phyloP scores from a whole-genome alignment of 2,329 filamentous ascomycete species.

The Scedosporium boydii region DNA sequence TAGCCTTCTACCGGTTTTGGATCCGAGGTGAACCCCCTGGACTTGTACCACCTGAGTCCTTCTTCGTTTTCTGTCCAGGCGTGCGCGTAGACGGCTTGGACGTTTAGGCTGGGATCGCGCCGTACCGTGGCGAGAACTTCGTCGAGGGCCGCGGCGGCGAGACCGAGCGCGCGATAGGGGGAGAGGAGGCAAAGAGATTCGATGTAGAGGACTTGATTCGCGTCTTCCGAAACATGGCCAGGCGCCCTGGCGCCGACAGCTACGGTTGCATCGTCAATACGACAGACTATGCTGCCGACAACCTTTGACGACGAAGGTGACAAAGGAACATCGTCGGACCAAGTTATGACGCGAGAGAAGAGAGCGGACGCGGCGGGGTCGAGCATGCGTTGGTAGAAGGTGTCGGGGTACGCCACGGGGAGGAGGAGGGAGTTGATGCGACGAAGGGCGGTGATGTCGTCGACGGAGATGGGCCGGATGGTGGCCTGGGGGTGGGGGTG shows the following conservation, averaged over 20 bases:
- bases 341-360: constrained; percentile 52
- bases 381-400: constrained; percentile 49
- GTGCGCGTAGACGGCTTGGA: constrained; percentile 47
- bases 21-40: constrained; percentile 44
- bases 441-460: constrained; percentile 48
- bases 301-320: constrained; percentile 32
- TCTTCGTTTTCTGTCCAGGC: constrained; percentile 61
- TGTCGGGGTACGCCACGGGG: constrained; percentile 53
- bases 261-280: constrained; percentile 34
- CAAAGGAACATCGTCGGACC: constrained; percentile 30
- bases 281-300: constrained; percentile 53
- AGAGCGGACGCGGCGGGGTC: constrained; percentile 38
- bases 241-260: constrained; percentile 9
- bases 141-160: constrained; percentile 48
- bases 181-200: constrained; percentile 54
- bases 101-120: constrained; percentile 25
- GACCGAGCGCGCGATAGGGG: constrained; percentile 51
- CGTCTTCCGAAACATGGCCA: constrained; percentile 6
- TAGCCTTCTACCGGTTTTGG: constrained; percentile 43
- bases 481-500: constrained; percentile 36
- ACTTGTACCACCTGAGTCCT: constrained; percentile 51
- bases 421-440: constrained; percentile 58
- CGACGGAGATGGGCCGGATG: constrained; percentile 39
- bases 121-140: constrained; percentile 33
- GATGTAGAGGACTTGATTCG: constrained; percentile 47